These are phyloP conservation scores for Tetrahymena borealis DNA, from an alignment of 73 alveolate genomes.

Conservation along the genomic window DNA sequence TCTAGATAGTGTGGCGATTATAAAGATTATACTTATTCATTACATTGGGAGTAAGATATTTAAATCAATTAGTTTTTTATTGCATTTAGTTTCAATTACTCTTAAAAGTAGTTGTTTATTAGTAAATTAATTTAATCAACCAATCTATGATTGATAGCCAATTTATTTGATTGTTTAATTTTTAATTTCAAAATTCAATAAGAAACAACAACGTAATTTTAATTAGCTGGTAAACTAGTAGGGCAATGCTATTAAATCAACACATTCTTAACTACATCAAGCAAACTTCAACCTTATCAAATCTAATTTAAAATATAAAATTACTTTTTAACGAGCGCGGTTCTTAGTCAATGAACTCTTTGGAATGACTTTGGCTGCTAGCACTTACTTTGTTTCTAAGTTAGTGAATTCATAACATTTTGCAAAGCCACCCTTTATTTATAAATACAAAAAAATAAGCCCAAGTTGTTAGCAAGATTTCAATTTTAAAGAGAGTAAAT, in stretches of 20 bases:
- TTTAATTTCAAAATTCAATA: neutral
- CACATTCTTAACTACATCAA: neutral
- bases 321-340: conserved; percentile 80
- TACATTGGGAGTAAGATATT: too few species aligned
- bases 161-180: neutral
- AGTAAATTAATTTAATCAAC: neutral
- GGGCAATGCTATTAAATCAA: too few species aligned
- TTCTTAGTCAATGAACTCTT: conserved; percentile 80
- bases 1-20: too few species aligned
- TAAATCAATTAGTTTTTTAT: too few species aligned
- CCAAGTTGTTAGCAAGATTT: too few species aligned
- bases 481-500: too few species aligned
- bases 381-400: conserved; percentile 49
- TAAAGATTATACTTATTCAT: too few species aligned
- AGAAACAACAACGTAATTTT: neutral
- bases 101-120: neutral
- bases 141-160: neutral
- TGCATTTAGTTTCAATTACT: too few species aligned
- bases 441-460: too few species aligned
- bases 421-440: conserved; percentile 91
- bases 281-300: neutral
- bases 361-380: conserved; percentile 86
- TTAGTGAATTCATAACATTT: conserved; percentile 80
- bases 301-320: neutral
- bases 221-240: neutral